phyloP scores from a whole-genome alignment of 306 rosid species.

The Geum urbanum region DNA sequence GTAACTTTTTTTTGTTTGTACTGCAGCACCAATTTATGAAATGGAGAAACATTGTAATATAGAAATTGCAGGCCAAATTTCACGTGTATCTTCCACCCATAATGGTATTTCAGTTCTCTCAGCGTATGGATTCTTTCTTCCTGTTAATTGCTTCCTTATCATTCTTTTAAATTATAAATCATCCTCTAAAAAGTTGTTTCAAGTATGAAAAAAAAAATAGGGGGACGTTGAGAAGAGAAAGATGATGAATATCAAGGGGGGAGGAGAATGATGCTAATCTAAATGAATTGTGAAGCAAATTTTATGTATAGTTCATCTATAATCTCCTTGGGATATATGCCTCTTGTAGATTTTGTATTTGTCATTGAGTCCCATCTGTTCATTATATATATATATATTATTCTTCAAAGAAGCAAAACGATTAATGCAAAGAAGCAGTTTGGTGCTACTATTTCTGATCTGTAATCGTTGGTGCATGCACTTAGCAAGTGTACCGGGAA shows the following conservation, averaged over 20 bases:
- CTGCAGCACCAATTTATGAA: conserved; percentile 75
- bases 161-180: neutral
- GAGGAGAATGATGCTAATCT: neutral
- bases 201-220: neutral
- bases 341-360: neutral
- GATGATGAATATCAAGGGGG: neutral
- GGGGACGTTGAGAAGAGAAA: neutral
- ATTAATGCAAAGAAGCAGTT: too few relatives aligned
- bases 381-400: neutral
- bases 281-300: neutral
- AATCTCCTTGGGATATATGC: neutral
- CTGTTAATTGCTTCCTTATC: conserved; percentile 11
- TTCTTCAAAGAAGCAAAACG: too few relatives aligned
- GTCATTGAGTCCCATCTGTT: neutral
- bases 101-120: conserved; percentile 72
- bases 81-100: conserved; percentile 63
- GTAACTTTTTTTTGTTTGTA: conserved; percentile 23
- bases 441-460: too few relatives aligned
- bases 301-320: neutral
- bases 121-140: conserved; percentile 35
- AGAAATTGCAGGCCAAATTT: conserved; percentile 87
- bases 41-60: conserved; percentile 94
- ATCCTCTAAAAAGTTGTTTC: neutral
- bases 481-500: neutral
- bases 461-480: too few relatives aligned